phyloP scores from a whole-genome alignment of 148 eudicot genomes.

The Rheum nobile region DNA sequence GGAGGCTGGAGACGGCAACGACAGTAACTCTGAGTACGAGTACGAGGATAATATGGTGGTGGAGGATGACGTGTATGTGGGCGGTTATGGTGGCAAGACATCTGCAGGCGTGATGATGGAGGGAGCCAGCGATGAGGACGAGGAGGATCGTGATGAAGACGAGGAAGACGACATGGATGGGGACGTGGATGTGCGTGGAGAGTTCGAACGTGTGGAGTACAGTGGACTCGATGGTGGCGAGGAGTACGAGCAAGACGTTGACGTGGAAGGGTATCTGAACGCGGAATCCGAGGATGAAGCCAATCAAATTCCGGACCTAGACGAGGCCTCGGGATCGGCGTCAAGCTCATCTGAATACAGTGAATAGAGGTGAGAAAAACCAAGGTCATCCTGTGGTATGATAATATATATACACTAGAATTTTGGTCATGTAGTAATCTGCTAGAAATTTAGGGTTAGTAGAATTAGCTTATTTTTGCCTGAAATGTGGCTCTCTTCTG shows the following conservation, averaged over 20 bases:
- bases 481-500: not conserved
- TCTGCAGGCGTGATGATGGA: not conserved
- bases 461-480: not conserved
- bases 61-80: not conserved
- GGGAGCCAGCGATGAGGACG: slow-evolving; percentile 21
- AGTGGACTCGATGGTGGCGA: not conserved
- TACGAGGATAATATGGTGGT: slow-evolving; percentile 13
- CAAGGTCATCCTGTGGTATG: not conserved
- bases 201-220: not conserved
- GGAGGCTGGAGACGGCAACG: slow-evolving; percentile 27
- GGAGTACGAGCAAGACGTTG: not conserved
- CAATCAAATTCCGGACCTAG: not conserved
- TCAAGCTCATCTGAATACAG: slow-evolving; percentile 1
- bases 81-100: slow-evolving; percentile 5
- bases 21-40: slow-evolving; percentile 24
- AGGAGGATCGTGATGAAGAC: slow-evolving; percentile 14
- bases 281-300: not conserved
- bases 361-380: not conserved
- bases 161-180: slow-evolving; percentile 18
- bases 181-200: not conserved
- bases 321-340: not conserved
- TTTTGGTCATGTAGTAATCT: not conserved
- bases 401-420: not conserved
- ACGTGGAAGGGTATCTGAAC: not conserved
- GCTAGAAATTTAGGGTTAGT: not conserved